These are phyloP conservation scores for Xylariaceae sp. DNA, from an alignment of 2,329 filamentous ascomycete species.

Conservation along the genomic window DNA sequence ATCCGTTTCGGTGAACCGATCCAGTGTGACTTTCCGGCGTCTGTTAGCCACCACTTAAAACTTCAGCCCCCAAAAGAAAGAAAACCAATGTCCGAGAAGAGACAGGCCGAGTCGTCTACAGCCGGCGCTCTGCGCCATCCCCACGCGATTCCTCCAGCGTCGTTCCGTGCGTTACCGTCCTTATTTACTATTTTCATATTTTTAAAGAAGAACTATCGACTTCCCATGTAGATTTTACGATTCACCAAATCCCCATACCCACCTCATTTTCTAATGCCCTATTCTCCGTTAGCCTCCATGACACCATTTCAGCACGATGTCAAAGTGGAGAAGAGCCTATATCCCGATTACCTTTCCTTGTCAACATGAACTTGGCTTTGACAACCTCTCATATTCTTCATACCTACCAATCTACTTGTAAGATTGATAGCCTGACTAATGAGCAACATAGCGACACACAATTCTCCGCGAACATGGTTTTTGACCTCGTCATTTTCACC, in stretches of 20 bases:
- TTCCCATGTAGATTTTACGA: background rate
- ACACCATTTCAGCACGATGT: too few relatives aligned
- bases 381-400: background rate
- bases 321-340: background rate
- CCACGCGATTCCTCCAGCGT: constrained; percentile 44
- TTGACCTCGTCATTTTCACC: constrained; percentile 83
- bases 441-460: constrained; percentile 55
- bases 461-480: constrained; percentile 85
- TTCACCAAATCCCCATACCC: background rate
- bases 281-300: background rate
- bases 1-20: background rate
- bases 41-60: constrained; percentile 2
- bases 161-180: constrained; percentile 45
- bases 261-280: background rate
- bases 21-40: too few relatives aligned
- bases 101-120: constrained; percentile 39
- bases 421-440: constrained; percentile 29
- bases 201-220: constrained; percentile 3
- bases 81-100: constrained; percentile 42
- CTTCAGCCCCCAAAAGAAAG: constrained; percentile 7
- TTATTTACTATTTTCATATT: constrained; percentile 16
- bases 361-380: background rate
- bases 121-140: constrained; percentile 37
- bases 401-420: constrained; percentile 10
- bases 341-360: background rate